Evolutionary conservation across 768 basidiomycete species (phyloP).

Genomic region (Mycena epipterygia): DNA sequence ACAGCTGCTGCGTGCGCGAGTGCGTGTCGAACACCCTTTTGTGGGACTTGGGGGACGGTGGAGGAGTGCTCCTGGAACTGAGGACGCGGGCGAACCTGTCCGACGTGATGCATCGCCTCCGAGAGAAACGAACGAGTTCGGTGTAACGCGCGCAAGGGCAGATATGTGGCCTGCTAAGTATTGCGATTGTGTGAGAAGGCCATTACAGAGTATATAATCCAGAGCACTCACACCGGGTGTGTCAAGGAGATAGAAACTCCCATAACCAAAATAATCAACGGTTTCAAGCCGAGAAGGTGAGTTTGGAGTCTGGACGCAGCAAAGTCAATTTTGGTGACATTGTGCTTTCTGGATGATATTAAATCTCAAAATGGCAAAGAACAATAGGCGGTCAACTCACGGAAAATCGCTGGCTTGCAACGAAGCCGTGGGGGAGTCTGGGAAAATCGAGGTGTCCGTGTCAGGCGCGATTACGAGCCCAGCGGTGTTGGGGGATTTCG

Average conservation of each 20-base stretch:
- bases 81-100: conserved; percentile 28
- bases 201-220: not conserved
- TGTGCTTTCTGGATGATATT: conserved; percentile 6
- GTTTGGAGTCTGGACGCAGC: not conserved
- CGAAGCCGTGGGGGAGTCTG: conserved; percentile 12
- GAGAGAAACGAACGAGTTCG: conserved; percentile 29
- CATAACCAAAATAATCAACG: conserved; percentile 29
- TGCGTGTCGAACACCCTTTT: conserved; percentile 24
- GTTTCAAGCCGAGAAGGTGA: conserved; percentile 33
- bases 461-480: conserved; percentile 26
- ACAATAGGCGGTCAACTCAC: conserved; percentile 17
- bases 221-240: conserved; percentile 29
- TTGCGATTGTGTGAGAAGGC: not conserved
- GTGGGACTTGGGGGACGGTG: conserved; percentile 15
- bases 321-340: conserved; percentile 28
- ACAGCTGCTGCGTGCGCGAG: conserved; percentile 23
- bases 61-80: conserved; percentile 28
- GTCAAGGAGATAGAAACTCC: conserved; percentile 37
- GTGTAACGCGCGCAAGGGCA: conserved; percentile 28
- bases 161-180: conserved; percentile 21
- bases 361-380: not conserved
- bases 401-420: conserved; percentile 28
- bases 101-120: conserved; percentile 35
- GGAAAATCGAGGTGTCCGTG: conserved; percentile 23
- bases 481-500: conserved; percentile 33